These are phyloP conservation scores for Lenwebbia sp. DNA, from an alignment of 345 rosid species.

Conservation along the genomic window DNA sequence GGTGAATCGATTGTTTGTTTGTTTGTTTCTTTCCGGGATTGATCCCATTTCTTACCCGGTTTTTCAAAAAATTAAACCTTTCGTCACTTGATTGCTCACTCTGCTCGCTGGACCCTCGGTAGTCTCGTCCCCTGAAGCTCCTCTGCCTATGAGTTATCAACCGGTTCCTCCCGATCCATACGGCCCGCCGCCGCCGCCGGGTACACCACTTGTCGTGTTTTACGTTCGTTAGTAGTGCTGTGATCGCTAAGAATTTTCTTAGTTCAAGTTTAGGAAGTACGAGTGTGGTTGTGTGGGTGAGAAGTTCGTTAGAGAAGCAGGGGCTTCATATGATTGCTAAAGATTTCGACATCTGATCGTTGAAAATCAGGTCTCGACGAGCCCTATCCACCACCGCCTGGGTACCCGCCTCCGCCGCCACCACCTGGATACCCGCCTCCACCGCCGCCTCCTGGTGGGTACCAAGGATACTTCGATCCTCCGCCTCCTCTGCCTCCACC, in stretches of 20 bases:
- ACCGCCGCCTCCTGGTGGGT: neutral
- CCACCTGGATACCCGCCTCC: conserved; percentile 14
- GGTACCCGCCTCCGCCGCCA: neutral
- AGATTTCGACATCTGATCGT: neutral
- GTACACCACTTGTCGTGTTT: neutral
- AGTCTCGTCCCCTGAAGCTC: neutral
- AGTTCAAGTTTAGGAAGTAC: neutral
- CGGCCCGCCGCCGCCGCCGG: neutral
- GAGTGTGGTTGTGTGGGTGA: neutral
- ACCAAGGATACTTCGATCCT: neutral
- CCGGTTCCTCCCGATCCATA: conserved; percentile 6
- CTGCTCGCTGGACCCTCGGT: neutral
- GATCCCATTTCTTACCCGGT: neutral
- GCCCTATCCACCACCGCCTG: conserved; percentile 8
- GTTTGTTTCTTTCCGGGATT: neutral
- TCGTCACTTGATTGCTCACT: neutral
- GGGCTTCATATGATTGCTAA: neutral
- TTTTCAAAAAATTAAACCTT: no score
- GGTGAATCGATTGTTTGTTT: neutral
- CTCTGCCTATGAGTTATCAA: conserved; percentile 14
- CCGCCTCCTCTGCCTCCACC: neutral
- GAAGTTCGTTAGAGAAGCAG: neutral
- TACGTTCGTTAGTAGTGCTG: neutral
- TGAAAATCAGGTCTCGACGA: neutral
- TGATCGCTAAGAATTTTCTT: neutral